Evolutionary conservation across 1,139 yeast species (phyloP), one percentile per base, ranked within the genome.

Genomic region (Petasospora rhodanensis): DNA sequence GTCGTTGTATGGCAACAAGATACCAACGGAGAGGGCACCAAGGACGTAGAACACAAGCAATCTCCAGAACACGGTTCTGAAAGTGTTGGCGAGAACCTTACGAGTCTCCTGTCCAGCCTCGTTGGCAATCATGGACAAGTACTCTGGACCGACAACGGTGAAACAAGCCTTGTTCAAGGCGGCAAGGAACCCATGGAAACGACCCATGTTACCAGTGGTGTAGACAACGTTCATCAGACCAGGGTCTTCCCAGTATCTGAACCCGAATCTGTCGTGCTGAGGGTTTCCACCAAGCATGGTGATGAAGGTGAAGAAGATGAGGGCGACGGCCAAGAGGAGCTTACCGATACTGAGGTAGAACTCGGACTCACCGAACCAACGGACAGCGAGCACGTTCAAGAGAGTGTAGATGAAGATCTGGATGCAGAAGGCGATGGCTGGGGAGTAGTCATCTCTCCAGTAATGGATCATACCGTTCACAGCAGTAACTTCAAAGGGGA

Each of bases 251-350:
- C 86, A 79, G 55, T 72, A 78, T 35, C 77, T 68, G 64, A 79
- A 79, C 1, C 87, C 87, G 49, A 76, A 70, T 4, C 74, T 73
- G 51, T 78, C 80, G 39, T 66, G 73, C 35, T 64, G 53, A 20
- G 87, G 86, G 54, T 82, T 83, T 20, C 93, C 95, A 22, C 95
- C 95, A 50, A n/a, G n/a, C n/a, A n/a, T n/a, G n/a, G n/a, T n/a
- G n/a, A n/a, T n/a, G n/a, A n/a, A n/a, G n/a, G n/a, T 79, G 59
- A 82, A 79, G 25, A 80, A 54, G 38, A 84, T 71, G 34, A 84
- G 68, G 1, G 91, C 94, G 28, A 79, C 55, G 41, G 83, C 80
- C 39, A 84, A 66, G 4, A 81, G 43, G 26, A 84, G 73, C 54
- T 84, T 84, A 28, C 81, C 64, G 61, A 77, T 24, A 19, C 70